Evolutionary conservation across 371 early-diverging fungal genomes (phyloP).

Genomic region (Circinella minor): DNA sequence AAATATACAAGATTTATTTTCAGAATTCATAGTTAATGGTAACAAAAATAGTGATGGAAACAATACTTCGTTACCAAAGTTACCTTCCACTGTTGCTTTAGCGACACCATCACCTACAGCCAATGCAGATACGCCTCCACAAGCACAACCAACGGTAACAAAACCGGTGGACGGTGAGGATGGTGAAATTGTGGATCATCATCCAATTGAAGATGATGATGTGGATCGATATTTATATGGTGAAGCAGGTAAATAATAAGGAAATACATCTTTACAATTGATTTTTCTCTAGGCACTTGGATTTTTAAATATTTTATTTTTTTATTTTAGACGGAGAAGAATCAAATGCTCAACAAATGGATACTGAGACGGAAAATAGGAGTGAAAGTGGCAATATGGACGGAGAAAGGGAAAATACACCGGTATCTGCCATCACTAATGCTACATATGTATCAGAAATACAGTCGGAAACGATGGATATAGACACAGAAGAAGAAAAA

Average conservation of each 20-base stretch:
- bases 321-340: not conserved
- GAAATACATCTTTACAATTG: too few species aligned
- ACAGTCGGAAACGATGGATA: not conserved
- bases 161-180: not conserved
- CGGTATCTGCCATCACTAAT: not conserved
- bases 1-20: conserved; percentile 36
- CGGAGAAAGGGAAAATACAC: not conserved
- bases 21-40: not conserved
- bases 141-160: not conserved
- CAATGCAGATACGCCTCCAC: not conserved
- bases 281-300: too few species aligned
- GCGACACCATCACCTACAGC: conserved; percentile 11
- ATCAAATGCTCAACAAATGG: not conserved
- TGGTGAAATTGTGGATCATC: conserved; percentile 5
- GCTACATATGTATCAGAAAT: not conserved
- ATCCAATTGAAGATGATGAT: conserved; percentile 30
- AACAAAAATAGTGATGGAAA: not conserved
- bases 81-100: conserved; percentile 8
- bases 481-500: conserved; percentile 7
- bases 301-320: not conserved
- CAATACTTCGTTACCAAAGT: not conserved
- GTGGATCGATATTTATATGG: conserved; percentile 42
- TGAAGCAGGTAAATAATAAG: conserved; percentile 22
- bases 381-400: conserved; percentile 7
- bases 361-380: not conserved